Conservation (phyloP, 2,329 filamentous ascomycete species). For the Paraphoma sp. region DNA sequence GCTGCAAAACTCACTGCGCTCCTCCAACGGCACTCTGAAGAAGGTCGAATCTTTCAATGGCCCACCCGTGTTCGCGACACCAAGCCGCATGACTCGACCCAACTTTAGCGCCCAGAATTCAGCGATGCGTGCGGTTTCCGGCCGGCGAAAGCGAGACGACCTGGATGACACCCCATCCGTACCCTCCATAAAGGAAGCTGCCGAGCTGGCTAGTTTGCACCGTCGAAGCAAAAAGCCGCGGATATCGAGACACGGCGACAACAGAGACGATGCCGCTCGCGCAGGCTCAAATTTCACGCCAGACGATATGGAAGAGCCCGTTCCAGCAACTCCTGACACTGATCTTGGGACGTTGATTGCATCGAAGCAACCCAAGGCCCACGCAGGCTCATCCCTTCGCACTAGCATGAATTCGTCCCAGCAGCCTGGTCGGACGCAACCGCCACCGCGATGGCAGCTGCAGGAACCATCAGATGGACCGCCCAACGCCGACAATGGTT, state of each 20-base stretch:
- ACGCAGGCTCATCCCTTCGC: conserved; percentile 20
- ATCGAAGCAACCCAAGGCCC: conserved; percentile 28
- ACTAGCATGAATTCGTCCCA: conserved; percentile 28
- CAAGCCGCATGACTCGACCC: conserved; percentile 46
- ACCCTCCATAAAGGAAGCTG: conserved; percentile 61
- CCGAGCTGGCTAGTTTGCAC: conserved; percentile 56
- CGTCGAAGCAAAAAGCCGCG: conserved; percentile 60
- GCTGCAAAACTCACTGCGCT: conserved; percentile 52
- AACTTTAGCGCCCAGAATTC: conserved; percentile 25
- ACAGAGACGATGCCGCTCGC: conserved; percentile 20
- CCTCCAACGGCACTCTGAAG: conserved; percentile 56
- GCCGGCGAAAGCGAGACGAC: conserved; percentile 52
- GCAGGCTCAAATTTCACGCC: conserved; percentile 33
- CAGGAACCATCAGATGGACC: conserved; percentile 34
- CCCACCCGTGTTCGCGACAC: conserved; percentile 50
- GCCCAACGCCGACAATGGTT: conserved; percentile 21
- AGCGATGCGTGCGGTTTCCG: conserved; percentile 33
- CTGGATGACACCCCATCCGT: conserved; percentile 54
- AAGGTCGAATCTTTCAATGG: conserved; percentile 48
- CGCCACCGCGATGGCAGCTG: conserved; percentile 29
- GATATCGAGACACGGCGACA: conserved; percentile 29
- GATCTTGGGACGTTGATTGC: conserved; percentile 34
- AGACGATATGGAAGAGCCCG: conserved; percentile 42
- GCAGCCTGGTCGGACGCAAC: conserved; percentile 15
- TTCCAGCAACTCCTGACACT: conserved; percentile 48